phyloP scores from a whole-genome alignment of 371 early-diverging fungal genomes.

The Apophysomyces sp. region DNA sequence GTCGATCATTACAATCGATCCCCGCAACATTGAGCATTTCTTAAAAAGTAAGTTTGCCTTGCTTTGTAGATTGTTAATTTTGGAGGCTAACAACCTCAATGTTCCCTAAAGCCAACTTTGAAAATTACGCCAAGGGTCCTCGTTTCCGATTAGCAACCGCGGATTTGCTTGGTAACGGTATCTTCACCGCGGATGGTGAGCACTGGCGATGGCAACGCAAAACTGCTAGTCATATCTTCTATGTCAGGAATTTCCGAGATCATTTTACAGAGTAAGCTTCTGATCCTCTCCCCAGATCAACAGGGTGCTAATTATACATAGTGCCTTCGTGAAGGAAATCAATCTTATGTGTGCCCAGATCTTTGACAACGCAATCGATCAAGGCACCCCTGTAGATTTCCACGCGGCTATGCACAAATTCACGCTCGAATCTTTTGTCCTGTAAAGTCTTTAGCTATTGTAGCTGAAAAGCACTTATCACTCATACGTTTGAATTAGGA shows the following conservation, averaged over 20 bases:
- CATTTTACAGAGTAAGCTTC: slow-evolving; percentile 31
- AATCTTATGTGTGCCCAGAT: slow-evolving; percentile 19
- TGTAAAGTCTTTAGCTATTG: slow-evolving; percentile 19
- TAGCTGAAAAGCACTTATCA: not conserved
- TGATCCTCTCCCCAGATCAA: not conserved
- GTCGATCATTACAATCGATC: slow-evolving; percentile 22
- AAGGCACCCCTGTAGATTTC: slow-evolving; percentile 30
- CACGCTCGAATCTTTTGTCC: slow-evolving; percentile 52
- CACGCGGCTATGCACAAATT: slow-evolving; percentile 45
- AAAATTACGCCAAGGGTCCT: slow-evolving; percentile 59
- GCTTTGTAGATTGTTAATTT: not conserved
- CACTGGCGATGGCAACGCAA: slow-evolving; percentile 32
- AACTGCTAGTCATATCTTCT: slow-evolving; percentile 46
- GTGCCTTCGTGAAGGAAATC: slow-evolving; percentile 51
- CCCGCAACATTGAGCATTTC: slow-evolving; percentile 29
- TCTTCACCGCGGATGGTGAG: slow-evolving; percentile 71
- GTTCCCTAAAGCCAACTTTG: slow-evolving; percentile 33
- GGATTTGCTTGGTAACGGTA: slow-evolving; percentile 70
- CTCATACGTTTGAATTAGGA: not conserved
- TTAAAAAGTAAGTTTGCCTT: slow-evolving; percentile 29
- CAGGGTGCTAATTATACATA: not conserved
- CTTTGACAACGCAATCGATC: slow-evolving; percentile 28
- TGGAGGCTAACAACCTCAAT: not conserved
- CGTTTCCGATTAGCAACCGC: slow-evolving; percentile 24
- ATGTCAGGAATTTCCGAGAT: slow-evolving; percentile 49